These are phyloP conservation scores for Quercus lobata DNA, from an alignment of 331 rosid species.

Conservation along the genomic window DNA sequence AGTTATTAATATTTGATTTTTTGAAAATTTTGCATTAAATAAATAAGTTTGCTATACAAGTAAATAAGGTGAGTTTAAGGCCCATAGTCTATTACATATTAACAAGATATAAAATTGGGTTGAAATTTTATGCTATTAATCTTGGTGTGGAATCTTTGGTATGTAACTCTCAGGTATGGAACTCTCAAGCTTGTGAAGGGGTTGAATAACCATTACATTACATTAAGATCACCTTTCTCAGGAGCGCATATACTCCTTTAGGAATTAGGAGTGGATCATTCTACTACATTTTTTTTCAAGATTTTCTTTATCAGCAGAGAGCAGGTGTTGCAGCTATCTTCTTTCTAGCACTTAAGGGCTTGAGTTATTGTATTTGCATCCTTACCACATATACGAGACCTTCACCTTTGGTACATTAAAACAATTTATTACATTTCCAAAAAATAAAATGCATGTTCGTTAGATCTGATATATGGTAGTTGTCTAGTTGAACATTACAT, in stretches of 20 bases:
- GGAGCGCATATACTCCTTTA: not conserved
- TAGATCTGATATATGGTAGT: not conserved
- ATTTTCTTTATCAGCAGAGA: not conserved
- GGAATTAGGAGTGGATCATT: not conserved
- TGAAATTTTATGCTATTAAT: not conserved
- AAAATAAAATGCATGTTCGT: not conserved
- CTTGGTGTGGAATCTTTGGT: not conserved
- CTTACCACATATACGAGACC: not conserved
- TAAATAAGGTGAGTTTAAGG: no score
- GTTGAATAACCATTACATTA: not conserved
- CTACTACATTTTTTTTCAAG: not conserved
- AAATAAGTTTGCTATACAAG: no score
- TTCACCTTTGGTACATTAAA: not conserved
- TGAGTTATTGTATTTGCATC: not conserved
- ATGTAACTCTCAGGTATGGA: not conserved
- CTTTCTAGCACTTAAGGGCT: not conserved
- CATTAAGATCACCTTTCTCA: not conserved
- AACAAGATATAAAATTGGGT: not conserved
- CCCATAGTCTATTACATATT: no score
- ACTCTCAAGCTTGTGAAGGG: not conserved
- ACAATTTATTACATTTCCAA: not conserved
- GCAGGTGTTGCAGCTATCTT: not conserved
- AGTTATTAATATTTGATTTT: no score
- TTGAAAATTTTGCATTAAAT: no score
- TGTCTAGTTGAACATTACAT: not conserved